These are phyloP conservation scores for Tuber borchii DNA, from an alignment of 495 filamentous ascomycete species.

Conservation along the genomic window DNA sequence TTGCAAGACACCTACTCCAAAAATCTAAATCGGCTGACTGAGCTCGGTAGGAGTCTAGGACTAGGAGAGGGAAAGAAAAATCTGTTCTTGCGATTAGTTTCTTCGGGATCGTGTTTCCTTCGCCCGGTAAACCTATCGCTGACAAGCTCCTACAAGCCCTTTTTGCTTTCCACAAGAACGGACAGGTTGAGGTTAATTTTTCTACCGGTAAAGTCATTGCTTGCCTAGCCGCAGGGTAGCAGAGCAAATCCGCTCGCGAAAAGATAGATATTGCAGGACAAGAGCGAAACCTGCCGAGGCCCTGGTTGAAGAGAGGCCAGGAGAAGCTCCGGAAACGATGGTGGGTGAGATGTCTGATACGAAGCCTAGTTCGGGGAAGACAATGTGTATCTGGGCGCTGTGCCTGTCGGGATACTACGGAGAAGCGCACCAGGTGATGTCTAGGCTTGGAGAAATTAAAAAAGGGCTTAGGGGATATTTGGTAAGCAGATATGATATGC, in stretches of 20 bases:
- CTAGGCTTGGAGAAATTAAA: constrained; percentile 69
- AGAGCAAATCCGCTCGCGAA: constrained; percentile 54
- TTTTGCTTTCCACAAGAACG: constrained; percentile 70
- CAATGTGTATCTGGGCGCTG: constrained; percentile 50
- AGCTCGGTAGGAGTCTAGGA: no score
- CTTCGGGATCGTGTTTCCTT: constrained; percentile 51
- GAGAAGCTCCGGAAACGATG: constrained; percentile 19
- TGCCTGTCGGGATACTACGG: constrained; percentile 81
- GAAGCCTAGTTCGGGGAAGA: constrained; percentile 31
- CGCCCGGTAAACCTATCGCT: constrained; percentile 33
- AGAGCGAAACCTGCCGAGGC: background rate
- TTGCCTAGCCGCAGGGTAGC: constrained; percentile 71
- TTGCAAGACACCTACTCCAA: constrained; percentile 27
- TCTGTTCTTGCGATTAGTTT: constrained; percentile 70
- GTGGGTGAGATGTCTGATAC: constrained; percentile 26
- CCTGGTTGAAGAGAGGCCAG: constrained; percentile 11
- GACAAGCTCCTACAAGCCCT: constrained; percentile 55
- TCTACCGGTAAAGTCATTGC: constrained; percentile 78
- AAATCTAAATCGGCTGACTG: constrained; percentile 55
- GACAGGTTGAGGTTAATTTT: constrained; percentile 79
- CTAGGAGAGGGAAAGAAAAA: constrained; percentile 69
- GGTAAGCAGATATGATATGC: constrained; percentile 61
- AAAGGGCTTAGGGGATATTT: constrained; percentile 80
- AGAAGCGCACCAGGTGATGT: no score
- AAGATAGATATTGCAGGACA: constrained; percentile 56